A percentile compares a stretch with the other conserved stretches of the same genome.
phyloP scores from a whole-genome alignment of 306 rosid genomes.

The Cajanus cajan region DNA sequence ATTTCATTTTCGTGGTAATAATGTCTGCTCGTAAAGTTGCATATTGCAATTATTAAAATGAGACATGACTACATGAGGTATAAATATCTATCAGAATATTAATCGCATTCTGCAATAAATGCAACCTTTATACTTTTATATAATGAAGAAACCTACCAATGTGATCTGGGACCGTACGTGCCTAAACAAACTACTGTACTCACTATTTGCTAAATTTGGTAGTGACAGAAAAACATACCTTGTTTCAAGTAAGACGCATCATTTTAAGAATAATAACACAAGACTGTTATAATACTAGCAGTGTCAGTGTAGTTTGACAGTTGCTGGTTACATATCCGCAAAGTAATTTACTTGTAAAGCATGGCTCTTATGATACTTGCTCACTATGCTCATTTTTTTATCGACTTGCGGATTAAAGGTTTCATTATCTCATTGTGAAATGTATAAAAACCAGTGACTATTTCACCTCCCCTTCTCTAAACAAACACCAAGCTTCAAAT shows the following conservation, averaged over 20 bases:
- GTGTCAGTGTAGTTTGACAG: too few species aligned
- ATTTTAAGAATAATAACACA: neutral
- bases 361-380: too few species aligned
- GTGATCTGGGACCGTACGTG: constrained; percentile 1
- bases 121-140: neutral
- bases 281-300: neutral
- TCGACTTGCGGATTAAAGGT: neutral
- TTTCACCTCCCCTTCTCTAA: too few species aligned
- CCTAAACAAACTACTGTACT: neutral
- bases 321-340: too few species aligned
- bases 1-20: constrained; percentile 6
- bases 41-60: constrained; percentile 3
- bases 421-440: neutral
- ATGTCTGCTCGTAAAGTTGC: neutral
- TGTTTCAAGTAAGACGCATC: neutral
- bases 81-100: neutral
- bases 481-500: neutral
- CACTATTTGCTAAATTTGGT: neutral
- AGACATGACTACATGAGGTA: neutral
- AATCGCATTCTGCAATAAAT: constrained; percentile 9
- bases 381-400: neutral
- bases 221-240: neutral
- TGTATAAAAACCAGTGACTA: neutral
- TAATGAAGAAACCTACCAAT: constrained; percentile 8
- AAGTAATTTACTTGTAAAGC: neutral